Evolutionary conservation across 2,329 filamentous ascomycete genomes (phyloP).

Genomic region (Exophiala sp.): DNA sequence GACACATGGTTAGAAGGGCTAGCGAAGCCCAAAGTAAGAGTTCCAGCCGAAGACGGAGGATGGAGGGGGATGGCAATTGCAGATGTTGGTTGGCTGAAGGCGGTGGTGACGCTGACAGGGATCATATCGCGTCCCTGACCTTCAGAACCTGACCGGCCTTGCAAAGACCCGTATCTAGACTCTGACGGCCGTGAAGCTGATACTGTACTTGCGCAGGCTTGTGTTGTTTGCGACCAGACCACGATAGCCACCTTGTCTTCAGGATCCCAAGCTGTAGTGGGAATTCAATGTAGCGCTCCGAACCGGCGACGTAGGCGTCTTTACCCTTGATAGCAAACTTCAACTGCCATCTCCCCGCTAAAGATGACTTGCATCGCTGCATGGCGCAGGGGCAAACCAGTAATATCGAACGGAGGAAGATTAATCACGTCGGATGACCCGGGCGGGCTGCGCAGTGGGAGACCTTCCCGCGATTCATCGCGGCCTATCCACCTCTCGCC

Average conservation of each 20-base stretch:
- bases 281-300: conserved; percentile 12
- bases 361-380: conserved; percentile 24
- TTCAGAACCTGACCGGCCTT: no score
- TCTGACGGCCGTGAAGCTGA: no score
- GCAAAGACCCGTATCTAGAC: no score
- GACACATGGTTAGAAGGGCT: not conserved
- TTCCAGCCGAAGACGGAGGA: not conserved
- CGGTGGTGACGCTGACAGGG: no score
- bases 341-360: conserved; percentile 8
- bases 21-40: not conserved
- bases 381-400: conserved; percentile 24
- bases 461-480: no score
- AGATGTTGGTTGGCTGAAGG: no score
- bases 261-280: not conserved
- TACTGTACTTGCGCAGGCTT: no score
- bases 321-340: not conserved
- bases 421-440: no score
- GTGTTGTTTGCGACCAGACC: not conserved
- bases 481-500: not conserved
- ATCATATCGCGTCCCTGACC: no score
- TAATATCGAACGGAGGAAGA: no score
- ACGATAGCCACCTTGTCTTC: not conserved
- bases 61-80: not conserved
- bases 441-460: no score
- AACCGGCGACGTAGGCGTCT: conserved; percentile 11